Percentiles rank a stretch among this genome's conserved stretches.
phyloP scores from a whole-genome alignment of 257 asterid species.

The Cruciata laevipes region DNA sequence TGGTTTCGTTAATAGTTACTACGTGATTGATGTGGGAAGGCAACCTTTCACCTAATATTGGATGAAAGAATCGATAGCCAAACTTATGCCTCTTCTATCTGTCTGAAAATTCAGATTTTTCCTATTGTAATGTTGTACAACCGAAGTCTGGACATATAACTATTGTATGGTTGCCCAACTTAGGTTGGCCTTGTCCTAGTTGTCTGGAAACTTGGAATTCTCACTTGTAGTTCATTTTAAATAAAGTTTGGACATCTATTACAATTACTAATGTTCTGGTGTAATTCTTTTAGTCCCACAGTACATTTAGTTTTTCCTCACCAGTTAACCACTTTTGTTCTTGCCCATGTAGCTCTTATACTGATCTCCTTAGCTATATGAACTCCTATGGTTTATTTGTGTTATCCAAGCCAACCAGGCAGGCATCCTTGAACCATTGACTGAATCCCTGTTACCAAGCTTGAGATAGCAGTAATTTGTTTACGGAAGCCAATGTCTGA shows the following conservation, averaged over 20 bases:
- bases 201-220: neutral
- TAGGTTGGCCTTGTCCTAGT: neutral
- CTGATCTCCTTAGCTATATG: neutral
- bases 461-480: neutral
- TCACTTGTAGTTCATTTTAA: neutral
- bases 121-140: neutral
- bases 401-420: neutral
- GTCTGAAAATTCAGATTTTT: neutral
- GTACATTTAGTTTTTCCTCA: too few species aligned
- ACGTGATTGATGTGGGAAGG: neutral
- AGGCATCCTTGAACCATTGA: neutral
- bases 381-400: neutral
- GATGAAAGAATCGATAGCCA: neutral
- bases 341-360: neutral
- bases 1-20: neutral
- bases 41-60: neutral
- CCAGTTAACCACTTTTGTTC: neutral
- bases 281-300: neutral
- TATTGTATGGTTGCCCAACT: neutral
- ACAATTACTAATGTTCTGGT: neutral
- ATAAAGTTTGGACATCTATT: neutral
- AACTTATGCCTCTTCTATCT: neutral
- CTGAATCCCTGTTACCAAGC: neutral
- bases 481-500: neutral
- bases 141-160: neutral